Percentiles rank a stretch among this genome's conserved stretches.
Evolutionary conservation across 2,329 filamentous ascomycete genomes (phyloP).

Genomic region (Penicillium sp.): DNA sequence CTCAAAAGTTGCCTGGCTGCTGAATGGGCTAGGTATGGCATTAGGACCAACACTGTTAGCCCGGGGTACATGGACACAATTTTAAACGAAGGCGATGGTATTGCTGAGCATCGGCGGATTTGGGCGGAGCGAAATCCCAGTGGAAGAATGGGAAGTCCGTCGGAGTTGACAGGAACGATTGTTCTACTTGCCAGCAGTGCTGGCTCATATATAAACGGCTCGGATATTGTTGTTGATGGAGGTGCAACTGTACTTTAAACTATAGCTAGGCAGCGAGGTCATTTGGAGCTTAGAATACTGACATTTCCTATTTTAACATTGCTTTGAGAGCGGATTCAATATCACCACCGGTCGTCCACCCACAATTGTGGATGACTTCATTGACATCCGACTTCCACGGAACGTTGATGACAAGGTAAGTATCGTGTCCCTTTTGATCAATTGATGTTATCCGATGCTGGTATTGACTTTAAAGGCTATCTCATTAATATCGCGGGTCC

Average conservation of each 20-base stretch:
- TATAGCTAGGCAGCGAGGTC: background rate
- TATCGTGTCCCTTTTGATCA: background rate
- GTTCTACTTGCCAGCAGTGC: slow-evolving; percentile 61
- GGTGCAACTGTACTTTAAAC: slow-evolving; percentile 33
- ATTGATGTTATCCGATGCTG: background rate
- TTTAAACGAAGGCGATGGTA: slow-evolving; percentile 64
- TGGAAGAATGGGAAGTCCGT: slow-evolving; percentile 64
- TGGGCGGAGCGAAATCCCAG: slow-evolving; percentile 63
- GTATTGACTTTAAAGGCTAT: background rate
- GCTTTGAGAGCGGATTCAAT: slow-evolving; percentile 33
- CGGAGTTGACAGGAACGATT: slow-evolving; percentile 63
- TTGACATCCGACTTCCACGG: slow-evolving; percentile 20
- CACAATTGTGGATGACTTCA: slow-evolving; percentile 37
- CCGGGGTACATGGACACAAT: slow-evolving; percentile 79
- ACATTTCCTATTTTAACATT: no score
- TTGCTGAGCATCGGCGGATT: slow-evolving; percentile 53
- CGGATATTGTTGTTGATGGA: slow-evolving; percentile 66
- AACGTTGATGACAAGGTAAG: slow-evolving; percentile 22
- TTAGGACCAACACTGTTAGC: slow-evolving; percentile 67
- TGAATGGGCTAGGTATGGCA: slow-evolving; percentile 71
- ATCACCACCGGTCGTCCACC: slow-evolving; percentile 31
- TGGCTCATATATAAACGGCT: slow-evolving; percentile 67
- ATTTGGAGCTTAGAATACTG: no score
- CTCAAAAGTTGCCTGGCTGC: slow-evolving; percentile 66
- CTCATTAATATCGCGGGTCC: slow-evolving; percentile 2